Percentiles rank a stretch among this genome's conserved stretches.
Evolutionary conservation across 1,284 basidiomycete species (phyloP).

Genomic region (Rhodotorula sp.): DNA sequence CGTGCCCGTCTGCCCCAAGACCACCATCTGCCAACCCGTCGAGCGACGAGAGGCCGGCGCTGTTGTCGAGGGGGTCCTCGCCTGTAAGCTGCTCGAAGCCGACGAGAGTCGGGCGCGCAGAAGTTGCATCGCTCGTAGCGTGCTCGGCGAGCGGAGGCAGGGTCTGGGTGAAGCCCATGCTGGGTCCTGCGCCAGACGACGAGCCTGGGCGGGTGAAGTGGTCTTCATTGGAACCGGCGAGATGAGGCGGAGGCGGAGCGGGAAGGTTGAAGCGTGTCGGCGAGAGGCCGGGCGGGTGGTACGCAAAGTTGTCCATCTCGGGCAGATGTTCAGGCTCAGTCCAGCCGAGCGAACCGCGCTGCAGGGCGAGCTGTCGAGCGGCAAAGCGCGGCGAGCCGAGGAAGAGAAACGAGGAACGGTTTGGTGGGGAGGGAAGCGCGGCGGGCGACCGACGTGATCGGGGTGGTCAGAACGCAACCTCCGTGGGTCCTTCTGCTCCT

Average conservation of each 20-base stretch:
- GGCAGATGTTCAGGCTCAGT: neutral
- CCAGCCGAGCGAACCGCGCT: neutral
- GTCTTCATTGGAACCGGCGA: neutral
- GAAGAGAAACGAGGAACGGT: neutral
- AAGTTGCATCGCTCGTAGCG: neutral
- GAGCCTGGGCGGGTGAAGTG: neutral
- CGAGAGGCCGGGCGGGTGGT: constrained; percentile 19
- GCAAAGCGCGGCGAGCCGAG: neutral
- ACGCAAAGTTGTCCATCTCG: constrained; percentile 21
- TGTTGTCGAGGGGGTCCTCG: neutral
- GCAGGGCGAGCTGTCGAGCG: neutral
- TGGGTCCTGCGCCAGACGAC: neutral
- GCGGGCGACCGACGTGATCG: no score
- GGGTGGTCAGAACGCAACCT: no score
- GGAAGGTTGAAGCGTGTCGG: neutral
- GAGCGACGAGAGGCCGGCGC: neutral
- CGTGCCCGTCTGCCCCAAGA: neutral
- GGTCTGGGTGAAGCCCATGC: constrained; percentile 14
- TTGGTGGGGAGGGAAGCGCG: no score
- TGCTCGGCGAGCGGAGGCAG: constrained; percentile 23
- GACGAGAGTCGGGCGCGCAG: constrained; percentile 7
- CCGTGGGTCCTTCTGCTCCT: no score
- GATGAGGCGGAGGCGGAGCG: neutral
- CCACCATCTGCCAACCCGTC: neutral
- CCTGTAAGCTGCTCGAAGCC: constrained; percentile 24